Evolutionary conservation across 2,329 filamentous ascomycete genomes (phyloP).

Genomic region (Colletotrichum brevisporum): DNA sequence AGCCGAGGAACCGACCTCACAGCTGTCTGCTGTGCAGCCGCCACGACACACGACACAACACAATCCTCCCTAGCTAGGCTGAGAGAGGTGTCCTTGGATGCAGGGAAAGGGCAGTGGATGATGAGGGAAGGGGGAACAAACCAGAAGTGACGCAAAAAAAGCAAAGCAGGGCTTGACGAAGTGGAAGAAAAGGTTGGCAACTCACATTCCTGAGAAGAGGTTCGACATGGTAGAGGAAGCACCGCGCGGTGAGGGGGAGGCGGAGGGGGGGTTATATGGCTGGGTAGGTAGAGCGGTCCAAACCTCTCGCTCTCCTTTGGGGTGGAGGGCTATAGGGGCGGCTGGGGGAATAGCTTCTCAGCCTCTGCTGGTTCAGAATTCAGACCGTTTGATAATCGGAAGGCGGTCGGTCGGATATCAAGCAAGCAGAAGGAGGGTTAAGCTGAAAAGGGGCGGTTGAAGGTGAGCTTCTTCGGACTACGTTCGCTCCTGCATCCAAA

Average conservation of each 20-base stretch:
- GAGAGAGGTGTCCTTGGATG: slow-evolving; percentile 10
- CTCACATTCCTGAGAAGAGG: slow-evolving; percentile 75
- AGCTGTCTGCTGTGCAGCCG: slow-evolving; percentile 37
- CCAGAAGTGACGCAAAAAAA: slow-evolving; percentile 24
- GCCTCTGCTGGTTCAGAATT: slow-evolving; percentile 29
- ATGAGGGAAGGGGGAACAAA: not conserved
- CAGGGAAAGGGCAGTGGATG: not conserved
- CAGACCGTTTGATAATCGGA: slow-evolving; percentile 38
- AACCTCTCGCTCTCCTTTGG: slow-evolving; percentile 14
- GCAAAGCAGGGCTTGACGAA: slow-evolving; percentile 33
- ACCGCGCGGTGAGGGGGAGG: slow-evolving; percentile 41
- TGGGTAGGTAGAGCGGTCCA: slow-evolving; percentile 21
- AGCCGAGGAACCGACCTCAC: slow-evolving; percentile 37
- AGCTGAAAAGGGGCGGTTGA: slow-evolving; percentile 41
- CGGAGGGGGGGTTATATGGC: slow-evolving; percentile 41
- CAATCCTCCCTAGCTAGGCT: not conserved
- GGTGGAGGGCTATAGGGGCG: slow-evolving; percentile 33
- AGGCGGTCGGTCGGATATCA: slow-evolving; percentile 38
- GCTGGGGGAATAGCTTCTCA: slow-evolving; percentile 26
- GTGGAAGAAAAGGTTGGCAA: slow-evolving; percentile 44
- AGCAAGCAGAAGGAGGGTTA: slow-evolving; percentile 37
- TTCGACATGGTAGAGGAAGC: slow-evolving; percentile 65
- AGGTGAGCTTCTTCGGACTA: slow-evolving; percentile 41
- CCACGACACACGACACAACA: not conserved
- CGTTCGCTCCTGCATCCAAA: slow-evolving; percentile 41